Base-by-base conservation (phyloP, 768 basidiomycete genomes). In the Mycena polygramma region DNA sequence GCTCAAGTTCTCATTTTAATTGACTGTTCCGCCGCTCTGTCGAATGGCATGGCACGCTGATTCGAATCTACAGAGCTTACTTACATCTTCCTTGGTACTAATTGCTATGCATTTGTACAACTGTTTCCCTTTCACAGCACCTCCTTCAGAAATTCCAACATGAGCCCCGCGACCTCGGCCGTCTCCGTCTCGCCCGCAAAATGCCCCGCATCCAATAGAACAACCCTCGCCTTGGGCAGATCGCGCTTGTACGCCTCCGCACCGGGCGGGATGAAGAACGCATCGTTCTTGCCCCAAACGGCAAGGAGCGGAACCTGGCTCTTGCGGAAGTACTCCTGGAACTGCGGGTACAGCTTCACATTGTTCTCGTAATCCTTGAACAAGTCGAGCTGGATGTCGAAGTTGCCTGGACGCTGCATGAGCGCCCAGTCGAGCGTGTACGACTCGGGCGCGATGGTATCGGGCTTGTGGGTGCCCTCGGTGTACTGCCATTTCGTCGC, bases 231-330 rank as follows among this genome's bases (percentile, higher is more conserved):
- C 6, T 85, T 72, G 22, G 78, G 77, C 48, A 83, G 61, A 45
- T 83, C 82, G 22, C 68, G 78, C 73, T 81, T 82, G 78, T 76
- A 88, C 22, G 85, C 85, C 69, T 85, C 79, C 0, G 85, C 87
- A 2, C 86, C 86, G 0, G 81, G 68, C 11, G 82, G 79, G 24
- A 83, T 67, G 79, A 88, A 88, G 63, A 84, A 78, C 8, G 63
- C 41, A 68, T 89, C 87, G 68, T 83, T 80, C 70, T 77, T 81
- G 10, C 86, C 87, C 88, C 88, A 88, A 7, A 86, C 77, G 0
- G 81, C 86, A 3, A 88, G 79, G 19, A 86, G 69, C 2, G 84
- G 83, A 22, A 84, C 82, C 61, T 83, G 76, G 70, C 78, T 75
- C 45, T 79, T 70, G 22, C 79, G 75, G 71, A 89, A 79, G 68